A percentile compares a stretch with the other conserved stretches of the same genome.
These are phyloP conservation scores for Melanopsichium pennsylvanicum DNA, from an alignment of 1,284 basidiomycete genomes.

Conservation along the genomic window DNA sequence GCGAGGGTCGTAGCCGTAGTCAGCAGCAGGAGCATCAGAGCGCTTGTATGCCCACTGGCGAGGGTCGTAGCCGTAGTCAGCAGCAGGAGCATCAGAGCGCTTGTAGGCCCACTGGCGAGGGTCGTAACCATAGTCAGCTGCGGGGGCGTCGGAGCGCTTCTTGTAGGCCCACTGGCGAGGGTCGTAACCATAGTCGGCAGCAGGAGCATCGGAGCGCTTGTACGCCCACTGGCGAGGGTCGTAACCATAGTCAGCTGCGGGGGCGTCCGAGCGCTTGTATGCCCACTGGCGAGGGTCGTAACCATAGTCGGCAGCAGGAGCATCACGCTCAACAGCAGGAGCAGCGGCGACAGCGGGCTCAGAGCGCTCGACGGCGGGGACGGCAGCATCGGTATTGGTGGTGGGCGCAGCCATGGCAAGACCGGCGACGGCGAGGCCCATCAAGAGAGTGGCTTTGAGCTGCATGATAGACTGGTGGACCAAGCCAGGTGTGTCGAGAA, in stretches of 20 bases:
- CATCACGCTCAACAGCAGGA: constrained; percentile 20
- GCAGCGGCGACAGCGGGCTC: constrained; percentile 10
- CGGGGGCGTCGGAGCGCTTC: constrained; percentile 11
- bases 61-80: constrained; percentile 10
- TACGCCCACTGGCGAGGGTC: constrained; percentile 15
- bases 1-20: constrained; percentile 1
- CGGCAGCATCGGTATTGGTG: constrained; percentile 4
- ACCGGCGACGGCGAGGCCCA: constrained; percentile 30
- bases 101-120: constrained; percentile 16
- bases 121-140: constrained; percentile 5
- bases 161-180: constrained; percentile 20
- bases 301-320: constrained; percentile 23
- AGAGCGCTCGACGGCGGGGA: constrained; percentile 29
- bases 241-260: constrained; percentile 18
- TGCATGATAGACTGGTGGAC: constrained; percentile 37
- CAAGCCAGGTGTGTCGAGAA: no score
- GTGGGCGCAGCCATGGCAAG: constrained; percentile 29
- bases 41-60: constrained; percentile 9
- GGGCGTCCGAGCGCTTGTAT: constrained; percentile 19
- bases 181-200: constrained; percentile 16
- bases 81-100: constrained; percentile 23
- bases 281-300: constrained; percentile 10
- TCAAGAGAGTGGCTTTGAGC: constrained; percentile 32
- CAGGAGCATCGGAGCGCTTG: constrained; percentile 21
- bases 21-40: constrained; percentile 5